phyloP scores from a whole-genome alignment of 75 land plant genomes.

The Sequoiadendron giganteum region DNA sequence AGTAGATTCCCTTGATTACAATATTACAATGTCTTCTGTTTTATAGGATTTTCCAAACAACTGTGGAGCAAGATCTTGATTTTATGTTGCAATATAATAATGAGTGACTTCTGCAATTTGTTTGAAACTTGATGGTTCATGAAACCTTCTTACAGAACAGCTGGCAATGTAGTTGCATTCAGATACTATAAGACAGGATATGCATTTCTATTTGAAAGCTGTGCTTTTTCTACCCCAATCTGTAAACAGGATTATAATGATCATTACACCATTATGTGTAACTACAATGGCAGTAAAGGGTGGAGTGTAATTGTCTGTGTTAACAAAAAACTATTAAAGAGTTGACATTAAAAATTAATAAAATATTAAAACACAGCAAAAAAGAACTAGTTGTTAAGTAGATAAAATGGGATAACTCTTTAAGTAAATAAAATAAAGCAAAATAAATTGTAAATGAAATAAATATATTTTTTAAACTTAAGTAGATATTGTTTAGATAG shows the following conservation, averaged over 20 bases:
- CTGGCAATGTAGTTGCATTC: background rate
- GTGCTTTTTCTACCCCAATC: background rate
- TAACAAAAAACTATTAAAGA: too few species aligned
- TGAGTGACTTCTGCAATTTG: background rate
- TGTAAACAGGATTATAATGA: background rate
- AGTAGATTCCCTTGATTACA: background rate
- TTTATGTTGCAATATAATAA: background rate
- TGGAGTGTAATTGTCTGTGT: too few species aligned
- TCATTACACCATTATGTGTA: background rate
- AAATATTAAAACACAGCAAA: too few species aligned
- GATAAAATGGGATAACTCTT: too few species aligned
- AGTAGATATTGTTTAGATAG: too few species aligned
- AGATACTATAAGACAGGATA: too few species aligned
- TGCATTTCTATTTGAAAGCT: background rate
- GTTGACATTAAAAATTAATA: too few species aligned
- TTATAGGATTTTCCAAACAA: background rate
- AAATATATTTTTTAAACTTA: too few species aligned
- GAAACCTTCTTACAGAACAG: background rate
- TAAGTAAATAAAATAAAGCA: too few species aligned
- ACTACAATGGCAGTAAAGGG: too few species aligned
- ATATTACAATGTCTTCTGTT: background rate
- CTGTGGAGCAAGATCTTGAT: background rate
- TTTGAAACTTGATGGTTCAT: background rate
- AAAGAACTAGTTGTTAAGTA: too few species aligned
- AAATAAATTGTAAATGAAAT: too few species aligned